These are phyloP conservation scores for Pseudoscleropodium purum DNA, from an alignment of 225 moss, liverwort and hornwort genomes.

Conservation along the genomic window DNA sequence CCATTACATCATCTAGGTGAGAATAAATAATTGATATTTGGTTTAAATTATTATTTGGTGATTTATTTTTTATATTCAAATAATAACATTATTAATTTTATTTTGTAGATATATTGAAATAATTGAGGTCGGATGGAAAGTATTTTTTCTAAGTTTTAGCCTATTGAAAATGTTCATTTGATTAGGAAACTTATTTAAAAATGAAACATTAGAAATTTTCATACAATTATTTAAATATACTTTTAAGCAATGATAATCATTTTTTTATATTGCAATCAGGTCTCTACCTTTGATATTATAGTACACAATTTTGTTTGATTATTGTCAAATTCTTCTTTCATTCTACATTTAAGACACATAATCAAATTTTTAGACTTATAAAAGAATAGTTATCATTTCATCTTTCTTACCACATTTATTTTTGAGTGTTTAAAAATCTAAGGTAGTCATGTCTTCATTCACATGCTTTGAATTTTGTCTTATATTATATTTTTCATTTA, in stretches of 20 bases:
- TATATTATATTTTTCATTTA: not conserved
- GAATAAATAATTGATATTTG: not conserved
- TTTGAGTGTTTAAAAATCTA: too few species aligned
- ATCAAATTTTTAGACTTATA: not conserved
- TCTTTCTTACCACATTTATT: too few species aligned
- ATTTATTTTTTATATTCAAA: not conserved
- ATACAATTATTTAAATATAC: too few species aligned
- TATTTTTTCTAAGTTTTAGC: too few species aligned
- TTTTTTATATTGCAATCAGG: not conserved
- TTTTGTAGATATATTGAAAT: too few species aligned
- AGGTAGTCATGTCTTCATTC: not conserved
- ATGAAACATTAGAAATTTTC: too few species aligned
- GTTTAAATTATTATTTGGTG: too few species aligned
- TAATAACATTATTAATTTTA: too few species aligned
- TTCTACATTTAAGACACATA: not conserved
- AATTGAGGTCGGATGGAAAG: not conserved
- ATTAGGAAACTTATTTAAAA: not conserved
- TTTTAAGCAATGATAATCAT: too few species aligned
- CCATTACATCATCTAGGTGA: conserved; percentile 85
- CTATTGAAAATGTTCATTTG: not conserved
- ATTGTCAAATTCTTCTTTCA: not conserved
- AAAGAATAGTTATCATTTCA: too few species aligned
- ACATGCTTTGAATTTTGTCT: not conserved
- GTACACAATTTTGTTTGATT: not conserved
- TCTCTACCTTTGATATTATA: not conserved